Evolutionary conservation across 2,329 filamentous ascomycete genomes (phyloP), one percentile per base, ranked within the genome.

Genomic region (Clonostachys sp.): DNA sequence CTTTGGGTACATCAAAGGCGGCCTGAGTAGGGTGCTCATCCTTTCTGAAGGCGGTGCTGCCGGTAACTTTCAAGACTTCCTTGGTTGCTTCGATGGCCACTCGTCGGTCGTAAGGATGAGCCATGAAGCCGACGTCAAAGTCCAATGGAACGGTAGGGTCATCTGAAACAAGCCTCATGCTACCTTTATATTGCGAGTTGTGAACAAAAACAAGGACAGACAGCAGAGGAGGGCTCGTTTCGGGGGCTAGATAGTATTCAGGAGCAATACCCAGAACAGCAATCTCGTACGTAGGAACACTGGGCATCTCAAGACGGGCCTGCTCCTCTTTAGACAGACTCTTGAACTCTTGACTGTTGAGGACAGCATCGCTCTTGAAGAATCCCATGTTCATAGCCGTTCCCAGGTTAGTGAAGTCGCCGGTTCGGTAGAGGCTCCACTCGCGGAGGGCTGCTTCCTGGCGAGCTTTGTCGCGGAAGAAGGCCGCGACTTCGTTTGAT

Each of bases 251-350:
- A 74, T 74, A 1, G 70, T 47, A 46, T 68, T 62, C 56, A 57
- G 68, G 51, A 75, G 73, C 5, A 71, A 52, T 0, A 70, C 68
- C 48, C 73, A 66, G 48, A 77, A 72, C 2, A 67, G 72, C 9
- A 74, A 84, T 58, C 53, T 86, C 82, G 52, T 72, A 83, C 43
- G 77, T 71, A 1, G 83, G 82, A 3, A 84, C 68, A 1, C 75
- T 80, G 13, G 71, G 65, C 17, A 66, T 66, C 41, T 57, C 58
- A 1, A 85, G 57, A 50, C 70, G 74, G 0, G 62, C 57, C 53
- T 76, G 70, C 10, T 71, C 64, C 1, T 64, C 47, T 1, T 52
- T 46, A 0, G 77, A 71, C 0, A 86, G 64, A 2, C 61, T 69
- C 39, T 72, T 59, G 56, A 80, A 83, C 54, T 84, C 76, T 0